Base-by-base conservation (phyloP, 2,329 filamentous ascomycete genomes). In the Colletotrichum theobromicola region DNA sequence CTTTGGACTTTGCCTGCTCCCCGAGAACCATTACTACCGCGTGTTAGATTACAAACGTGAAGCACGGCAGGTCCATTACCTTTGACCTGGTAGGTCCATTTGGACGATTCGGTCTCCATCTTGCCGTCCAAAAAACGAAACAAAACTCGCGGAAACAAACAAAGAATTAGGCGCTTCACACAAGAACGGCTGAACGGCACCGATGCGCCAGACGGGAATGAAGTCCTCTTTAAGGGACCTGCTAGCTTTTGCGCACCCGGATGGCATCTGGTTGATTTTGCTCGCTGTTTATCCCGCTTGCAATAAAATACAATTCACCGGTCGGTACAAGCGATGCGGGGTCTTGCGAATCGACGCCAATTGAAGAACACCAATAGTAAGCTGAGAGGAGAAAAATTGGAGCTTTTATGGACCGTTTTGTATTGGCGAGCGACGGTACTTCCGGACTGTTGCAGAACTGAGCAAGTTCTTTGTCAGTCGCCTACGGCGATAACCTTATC, bases 1-100 rank as follows among this genome's bases (percentile, higher is more conserved):
- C 80, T 46, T 68, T 75, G 50, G 66, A 68, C 34, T 68, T 68
- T 30, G 66, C 66, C 15, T n/a, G 57, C n/a, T 68, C 66, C 55
- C 66, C 66, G 24, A 68, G 66, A 18, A 68, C 60, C 66, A 68
- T 68, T 13, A 61, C 66, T 68, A 18, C n/a, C 9, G 21, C 46
- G 57, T 16, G 63, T 66, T 32, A 66, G 63, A 8, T 24, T 21
- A 21, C 46, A 35, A 24, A 50, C 30, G 35, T 28, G 28, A 66
- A 30, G 26, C 62, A 13, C 26, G 26, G 18, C 37, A 50, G 42
- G 13, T 28, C n/a, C 55, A 57, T 57, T 8, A 67, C 65, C 65
- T 60, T 67, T 67, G 34, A 67, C 34, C 35, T 67, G n/a, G 46
- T 66, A 50, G 30, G 46, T 26, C 63, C 42, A 66, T 35, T 37